Evolutionary conservation across 164 flowering plant species (phyloP), one percentile per base, ranked within the genome.

Genomic region (Stephania yunnanensis): DNA sequence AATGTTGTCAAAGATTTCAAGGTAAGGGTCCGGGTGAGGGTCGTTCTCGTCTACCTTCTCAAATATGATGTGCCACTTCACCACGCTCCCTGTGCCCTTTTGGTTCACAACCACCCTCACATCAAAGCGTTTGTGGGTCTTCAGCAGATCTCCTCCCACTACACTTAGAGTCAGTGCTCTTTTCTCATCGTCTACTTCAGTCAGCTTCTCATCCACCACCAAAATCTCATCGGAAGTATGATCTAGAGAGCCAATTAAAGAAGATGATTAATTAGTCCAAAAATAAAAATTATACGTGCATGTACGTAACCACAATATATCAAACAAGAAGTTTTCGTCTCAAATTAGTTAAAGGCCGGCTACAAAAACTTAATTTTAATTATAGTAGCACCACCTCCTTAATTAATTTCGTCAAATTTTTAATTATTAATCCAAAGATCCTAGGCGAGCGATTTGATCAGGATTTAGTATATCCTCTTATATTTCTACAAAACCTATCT

Each of bases 11-110:
- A 55, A 22, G 6, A 61, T n/a, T 13, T 44, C 69, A 2, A 70
- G 17, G 20, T 58, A 70, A 7, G 15, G 25, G 46, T 61, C 20
- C 44, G 78, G 74, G 36, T 46, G 15, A 13, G 74, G 74, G 8
- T 30, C 50, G 15, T 58, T 61, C 30, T 76, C 69, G 11, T 70
- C 46, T 12, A n/a, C 5, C 64, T 76, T 76, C 53, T 76, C 73
- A 71, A 31, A 76, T 46, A 70, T 73, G 3, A 70, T 25, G 11
- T n/a, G 44, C 73, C 78, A 76, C 48, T 76, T 63, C 29, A 76
- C 73, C 46, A 61, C 4, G 73, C 19, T 36, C 58, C 69, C 69
- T 4, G 58, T 53, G 8, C 36, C 69, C 30, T 76, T 70, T 8
- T 69, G 58, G 8, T n/a, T 71, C 3, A 71, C 63, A 11, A 6